Conservation (phyloP, 148 eudicot genomes). For the Rhododendron vialii region DNA sequence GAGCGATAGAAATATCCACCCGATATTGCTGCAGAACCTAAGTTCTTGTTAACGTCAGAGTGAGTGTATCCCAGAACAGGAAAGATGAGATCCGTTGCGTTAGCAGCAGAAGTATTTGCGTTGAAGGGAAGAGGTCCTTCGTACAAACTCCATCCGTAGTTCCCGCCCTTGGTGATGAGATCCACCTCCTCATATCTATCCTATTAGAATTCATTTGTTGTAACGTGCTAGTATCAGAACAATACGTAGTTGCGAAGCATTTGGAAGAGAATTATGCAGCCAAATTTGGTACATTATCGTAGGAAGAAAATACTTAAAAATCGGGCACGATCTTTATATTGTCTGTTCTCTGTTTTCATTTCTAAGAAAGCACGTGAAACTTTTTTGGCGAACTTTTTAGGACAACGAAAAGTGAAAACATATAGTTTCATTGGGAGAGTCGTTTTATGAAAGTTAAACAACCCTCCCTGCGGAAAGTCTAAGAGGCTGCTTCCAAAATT, state of each 20-base stretch:
- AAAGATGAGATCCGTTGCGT: slow-evolving; percentile 42
- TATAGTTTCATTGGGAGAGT: not conserved
- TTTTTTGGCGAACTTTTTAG: not conserved
- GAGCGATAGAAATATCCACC: slow-evolving; percentile 88
- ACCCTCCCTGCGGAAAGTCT: not conserved
- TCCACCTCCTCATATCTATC: slow-evolving; percentile 87
- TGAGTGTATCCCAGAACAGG: slow-evolving; percentile 79
- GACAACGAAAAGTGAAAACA: not conserved
- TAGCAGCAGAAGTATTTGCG: slow-evolving; percentile 27
- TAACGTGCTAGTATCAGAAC: not conserved
- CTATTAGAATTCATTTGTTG: slow-evolving; percentile 26
- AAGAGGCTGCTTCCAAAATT: not conserved
- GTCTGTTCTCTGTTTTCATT: not conserved
- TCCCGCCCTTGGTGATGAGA: slow-evolving; percentile 81
- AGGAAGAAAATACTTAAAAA: not conserved
- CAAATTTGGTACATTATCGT: not conserved
- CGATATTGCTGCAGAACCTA: slow-evolving; percentile 90
- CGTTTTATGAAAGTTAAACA: not conserved
- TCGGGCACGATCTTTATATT: not conserved
- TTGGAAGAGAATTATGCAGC: not conserved
- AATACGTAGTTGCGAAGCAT: not conserved
- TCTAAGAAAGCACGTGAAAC: not conserved
- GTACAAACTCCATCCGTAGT: slow-evolving; percentile 77
- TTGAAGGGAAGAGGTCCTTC: slow-evolving; percentile 59
- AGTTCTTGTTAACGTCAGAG: slow-evolving; percentile 44